phyloP scores from a whole-genome alignment of 179 eudicot genomes.

The Spergularia azorica region DNA sequence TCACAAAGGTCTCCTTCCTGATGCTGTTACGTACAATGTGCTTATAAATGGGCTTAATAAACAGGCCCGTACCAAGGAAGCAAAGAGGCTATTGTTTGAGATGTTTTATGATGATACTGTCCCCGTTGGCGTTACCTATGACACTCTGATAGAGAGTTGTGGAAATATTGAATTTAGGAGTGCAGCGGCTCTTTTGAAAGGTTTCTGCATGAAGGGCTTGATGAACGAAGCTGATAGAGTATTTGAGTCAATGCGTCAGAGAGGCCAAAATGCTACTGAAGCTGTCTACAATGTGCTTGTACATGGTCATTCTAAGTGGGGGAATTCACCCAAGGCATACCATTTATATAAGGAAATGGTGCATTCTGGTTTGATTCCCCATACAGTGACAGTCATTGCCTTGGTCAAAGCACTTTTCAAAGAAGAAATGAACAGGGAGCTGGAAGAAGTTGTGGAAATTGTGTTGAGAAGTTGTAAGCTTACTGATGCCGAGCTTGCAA shows the following conservation, averaged over 20 bases:
- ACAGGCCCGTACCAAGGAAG: slow-evolving; percentile 84
- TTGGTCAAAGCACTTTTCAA: slow-evolving; percentile 65
- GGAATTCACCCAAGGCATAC: slow-evolving; percentile 65
- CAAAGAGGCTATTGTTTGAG: slow-evolving; percentile 75
- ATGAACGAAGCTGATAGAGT: slow-evolving; percentile 90
- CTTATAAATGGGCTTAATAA: slow-evolving; percentile 88
- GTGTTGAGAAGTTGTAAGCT: slow-evolving; percentile 75
- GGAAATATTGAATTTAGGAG: slow-evolving; percentile 52
- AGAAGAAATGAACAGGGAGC: slow-evolving; percentile 62
- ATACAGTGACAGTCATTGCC: slow-evolving; percentile 65
- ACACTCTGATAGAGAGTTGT: slow-evolving; percentile 73
- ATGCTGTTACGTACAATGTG: slow-evolving; percentile 84
- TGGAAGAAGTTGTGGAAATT: slow-evolving; percentile 55
- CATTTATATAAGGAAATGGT: slow-evolving; percentile 68
- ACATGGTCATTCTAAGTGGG: slow-evolving; percentile 83
- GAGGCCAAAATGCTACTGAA: slow-evolving; percentile 50
- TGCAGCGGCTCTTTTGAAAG: slow-evolving; percentile 72
- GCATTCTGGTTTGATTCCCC: slow-evolving; percentile 59
- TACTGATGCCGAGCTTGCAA: slow-evolving; percentile 81
- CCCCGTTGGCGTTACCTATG: slow-evolving; percentile 64
- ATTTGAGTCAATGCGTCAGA: slow-evolving; percentile 58
- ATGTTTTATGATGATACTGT: slow-evolving; percentile 63
- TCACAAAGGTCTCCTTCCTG: slow-evolving; percentile 72
- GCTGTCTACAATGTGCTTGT: slow-evolving; percentile 77
- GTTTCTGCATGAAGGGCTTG: slow-evolving; percentile 94